Base-by-base conservation (phyloP, 768 basidiomycete genomes). In the Chlorophyllum brunneum region DNA sequence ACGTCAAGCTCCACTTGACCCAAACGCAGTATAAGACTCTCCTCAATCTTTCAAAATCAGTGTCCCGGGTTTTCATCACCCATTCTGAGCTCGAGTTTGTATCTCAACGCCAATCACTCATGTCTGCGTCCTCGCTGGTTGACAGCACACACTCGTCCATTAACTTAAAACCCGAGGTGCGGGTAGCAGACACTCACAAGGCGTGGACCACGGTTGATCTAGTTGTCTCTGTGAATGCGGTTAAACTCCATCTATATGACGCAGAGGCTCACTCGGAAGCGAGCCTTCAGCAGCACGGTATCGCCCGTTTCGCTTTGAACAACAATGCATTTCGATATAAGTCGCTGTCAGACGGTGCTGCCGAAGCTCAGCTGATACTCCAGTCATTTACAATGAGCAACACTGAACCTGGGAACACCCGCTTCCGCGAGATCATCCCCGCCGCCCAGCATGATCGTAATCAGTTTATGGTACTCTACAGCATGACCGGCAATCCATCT, bases 391-490 rank as follows among this genome's bases (percentile, higher is more conserved):
- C 92, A 0, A 86, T 98, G 76, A 84, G 80, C 66, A 95, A 95
- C 64, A 98, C 86, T 2, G 78, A 86, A 47, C 80, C 89, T 0
- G 91, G 92, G 5, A 74, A 74, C 41, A 88, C 92, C 22, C 86
- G 80, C 60, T 98, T 94, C 73, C 82, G 94, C 36, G 95, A 98
- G 66, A 94, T 99, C 51, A 90, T 99, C 55, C 95, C 97, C 10
- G 86, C 93, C 4, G 88, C 92, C 11, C 80, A 85, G 51, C 92
- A 97, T 59, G 80, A 86, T 54, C 75, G 89, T 45, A 94, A 95
- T 54, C 92, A 97, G 61, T 87, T 98, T 63, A 97, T 95, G 91
- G 64, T 97, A 15, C 78, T 97, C 27, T 98, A 90, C 66, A 90
- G 90, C 2, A 79, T 79, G 58, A 77, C 92, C 9, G 85, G 86